Percentiles rank a stretch among this genome's conserved stretches.
Evolutionary conservation across 139 green algal species (phyloP).

Genomic region (Zygnema cylindricum): DNA sequence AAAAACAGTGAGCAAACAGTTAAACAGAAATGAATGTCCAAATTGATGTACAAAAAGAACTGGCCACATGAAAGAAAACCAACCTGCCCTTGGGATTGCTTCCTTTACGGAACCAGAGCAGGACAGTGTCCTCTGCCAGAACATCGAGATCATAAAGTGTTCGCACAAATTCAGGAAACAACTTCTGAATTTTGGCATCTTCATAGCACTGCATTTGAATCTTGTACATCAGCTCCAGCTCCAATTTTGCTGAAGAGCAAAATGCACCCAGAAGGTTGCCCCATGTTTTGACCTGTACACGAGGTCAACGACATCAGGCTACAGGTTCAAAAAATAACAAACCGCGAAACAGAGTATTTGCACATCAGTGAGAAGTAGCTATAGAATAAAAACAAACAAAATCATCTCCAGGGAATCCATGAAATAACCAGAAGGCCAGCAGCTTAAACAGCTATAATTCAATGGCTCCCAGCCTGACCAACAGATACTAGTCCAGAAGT

Average conservation of each 20-base stretch:
- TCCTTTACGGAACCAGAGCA: slow-evolving; percentile 75
- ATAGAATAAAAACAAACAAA: too few relatives aligned
- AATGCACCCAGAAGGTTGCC: slow-evolving; percentile 78
- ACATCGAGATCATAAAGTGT: slow-evolving; percentile 91
- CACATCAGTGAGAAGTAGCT: not conserved
- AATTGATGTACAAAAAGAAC: too few relatives aligned
- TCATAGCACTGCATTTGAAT: slow-evolving; percentile 93
- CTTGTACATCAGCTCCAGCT: slow-evolving; percentile 82
- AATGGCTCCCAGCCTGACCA: too few relatives aligned
- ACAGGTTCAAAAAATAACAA: not conserved
- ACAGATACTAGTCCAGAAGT: too few relatives aligned
- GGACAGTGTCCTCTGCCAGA: slow-evolving; percentile 88
- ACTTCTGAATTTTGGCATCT: slow-evolving; percentile 90
- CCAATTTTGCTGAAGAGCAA: slow-evolving; percentile 74
- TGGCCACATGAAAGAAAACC: too few relatives aligned
- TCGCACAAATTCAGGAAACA: slow-evolving; percentile 86
- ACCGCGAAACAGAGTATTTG: not conserved
- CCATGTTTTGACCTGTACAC: slow-evolving; percentile 82
- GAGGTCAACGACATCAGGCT: not conserved
- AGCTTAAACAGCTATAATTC: too few relatives aligned
- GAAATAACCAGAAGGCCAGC: too few relatives aligned
- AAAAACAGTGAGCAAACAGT: too few relatives aligned
- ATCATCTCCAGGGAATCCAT: too few relatives aligned
- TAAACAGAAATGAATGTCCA: too few relatives aligned
- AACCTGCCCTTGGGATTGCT: slow-evolving; percentile 62